Conservation (phyloP, 176 grass and related monocot genomes). For the Carex cristatella region DNA sequence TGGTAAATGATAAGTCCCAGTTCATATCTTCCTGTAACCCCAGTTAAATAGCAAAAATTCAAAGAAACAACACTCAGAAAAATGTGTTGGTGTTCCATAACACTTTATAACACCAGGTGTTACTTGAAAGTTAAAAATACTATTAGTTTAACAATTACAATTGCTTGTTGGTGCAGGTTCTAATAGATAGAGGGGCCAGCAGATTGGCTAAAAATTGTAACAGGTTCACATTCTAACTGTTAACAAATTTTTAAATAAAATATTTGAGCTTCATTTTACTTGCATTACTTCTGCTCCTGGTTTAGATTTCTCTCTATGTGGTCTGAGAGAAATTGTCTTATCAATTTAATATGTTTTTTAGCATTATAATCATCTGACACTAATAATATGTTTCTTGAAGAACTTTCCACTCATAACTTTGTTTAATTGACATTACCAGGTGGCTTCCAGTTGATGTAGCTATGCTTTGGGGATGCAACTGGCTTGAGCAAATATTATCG, state of each 20-base stretch:
- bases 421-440: conserved; percentile 26
- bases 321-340: not conserved
- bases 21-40: not conserved
- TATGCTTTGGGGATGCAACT: conserved; percentile 47
- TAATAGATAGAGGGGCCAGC: conserved; percentile 52
- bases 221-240: conserved; percentile 36
- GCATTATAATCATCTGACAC: too few species aligned
- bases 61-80: not conserved
- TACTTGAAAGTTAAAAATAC: not conserved
- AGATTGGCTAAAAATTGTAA: conserved; percentile 47
- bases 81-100: not conserved
- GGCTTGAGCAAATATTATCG: conserved; percentile 64
- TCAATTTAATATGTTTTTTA: conserved; percentile 17
- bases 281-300: not conserved
- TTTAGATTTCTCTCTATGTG: not conserved
- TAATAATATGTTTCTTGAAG: not conserved
- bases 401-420: not conserved
- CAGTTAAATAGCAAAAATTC: not conserved
- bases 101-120: not conserved
- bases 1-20: not conserved
- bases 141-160: not conserved
- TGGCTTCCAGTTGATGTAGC: conserved; percentile 85
- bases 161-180: conserved; percentile 1
- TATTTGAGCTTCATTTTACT: not conserved
- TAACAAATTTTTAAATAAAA: not conserved